Conservation (phyloP, 83 land plant genomes). For the Picea abies region DNA sequence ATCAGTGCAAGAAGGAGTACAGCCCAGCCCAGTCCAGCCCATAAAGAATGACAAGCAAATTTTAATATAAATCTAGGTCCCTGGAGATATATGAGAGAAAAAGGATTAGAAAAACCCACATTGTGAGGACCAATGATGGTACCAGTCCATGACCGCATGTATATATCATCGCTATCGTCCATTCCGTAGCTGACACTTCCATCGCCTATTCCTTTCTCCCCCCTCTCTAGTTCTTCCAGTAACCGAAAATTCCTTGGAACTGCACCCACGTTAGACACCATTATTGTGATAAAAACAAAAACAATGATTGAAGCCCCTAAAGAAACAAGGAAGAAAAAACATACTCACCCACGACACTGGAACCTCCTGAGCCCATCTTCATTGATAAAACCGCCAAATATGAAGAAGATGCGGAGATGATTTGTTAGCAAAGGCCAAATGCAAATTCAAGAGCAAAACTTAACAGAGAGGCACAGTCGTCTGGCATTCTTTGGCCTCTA, state of each 20-base stretch:
- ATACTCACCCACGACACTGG: conserved; percentile 17
- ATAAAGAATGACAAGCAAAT: neutral
- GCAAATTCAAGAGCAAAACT: too few relatives aligned
- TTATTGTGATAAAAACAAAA: neutral
- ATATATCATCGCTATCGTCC: conserved; percentile 65
- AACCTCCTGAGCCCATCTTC: conserved; percentile 15
- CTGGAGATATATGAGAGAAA: neutral
- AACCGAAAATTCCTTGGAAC: conserved; percentile 64
- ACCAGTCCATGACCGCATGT: conserved; percentile 70
- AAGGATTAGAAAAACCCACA: conserved; percentile 16
- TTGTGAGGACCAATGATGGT: conserved; percentile 63
- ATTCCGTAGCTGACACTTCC: conserved; percentile 70
- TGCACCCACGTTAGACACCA: conserved; percentile 20
- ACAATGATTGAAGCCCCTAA: neutral
- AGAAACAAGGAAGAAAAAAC: neutral
- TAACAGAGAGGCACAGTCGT: too few relatives aligned
- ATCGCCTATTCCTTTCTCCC: conserved; percentile 67
- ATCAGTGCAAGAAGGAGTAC: neutral
- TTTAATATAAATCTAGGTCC: neutral
- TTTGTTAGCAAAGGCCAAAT: too few relatives aligned
- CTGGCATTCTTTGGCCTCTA: too few relatives aligned
- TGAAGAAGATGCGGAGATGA: too few relatives aligned
- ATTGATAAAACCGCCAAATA: neutral
- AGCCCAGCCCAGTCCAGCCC: too few relatives aligned
- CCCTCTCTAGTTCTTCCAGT: conserved; percentile 64